Percentiles rank a stretch among this genome's conserved stretches.
Evolutionary conservation across 257 asterid genomes (phyloP).

Genomic region (Ligustrum vulgare): DNA sequence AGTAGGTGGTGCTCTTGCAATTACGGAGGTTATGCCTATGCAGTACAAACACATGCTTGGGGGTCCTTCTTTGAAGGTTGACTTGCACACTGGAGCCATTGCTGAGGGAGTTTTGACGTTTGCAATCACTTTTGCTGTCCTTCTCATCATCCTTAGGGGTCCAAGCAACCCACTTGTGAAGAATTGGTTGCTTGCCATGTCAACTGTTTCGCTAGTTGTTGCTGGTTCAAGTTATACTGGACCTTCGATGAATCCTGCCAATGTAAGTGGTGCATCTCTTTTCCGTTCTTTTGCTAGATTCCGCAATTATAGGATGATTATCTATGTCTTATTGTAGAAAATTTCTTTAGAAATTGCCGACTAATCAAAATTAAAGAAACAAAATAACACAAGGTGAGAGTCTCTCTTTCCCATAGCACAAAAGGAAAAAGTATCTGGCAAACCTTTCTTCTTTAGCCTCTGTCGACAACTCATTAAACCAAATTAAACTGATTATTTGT

Average conservation of each 20-base stretch:
- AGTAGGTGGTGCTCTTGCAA: constrained; percentile 68
- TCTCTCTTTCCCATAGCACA: not conserved
- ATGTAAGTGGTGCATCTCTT: constrained; percentile 46
- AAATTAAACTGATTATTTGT: too few species aligned
- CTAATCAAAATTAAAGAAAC: not conserved
- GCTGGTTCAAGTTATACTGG: constrained; percentile 80
- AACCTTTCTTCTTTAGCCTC: not conserved
- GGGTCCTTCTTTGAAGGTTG: constrained; percentile 83
- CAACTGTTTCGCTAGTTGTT: constrained; percentile 61
- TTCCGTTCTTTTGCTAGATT: not conserved
- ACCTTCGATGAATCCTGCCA: constrained; percentile 98
- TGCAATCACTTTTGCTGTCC: constrained; percentile 63
- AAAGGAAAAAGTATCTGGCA: not conserved
- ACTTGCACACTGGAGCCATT: constrained; percentile 78
- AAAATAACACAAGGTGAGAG: not conserved
- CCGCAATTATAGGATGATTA: not conserved
- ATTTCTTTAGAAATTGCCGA: not conserved
- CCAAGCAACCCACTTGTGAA: constrained; percentile 55
- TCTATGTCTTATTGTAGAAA: not conserved
- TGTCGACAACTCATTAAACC: too few species aligned
- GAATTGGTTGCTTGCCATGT: constrained; percentile 65
- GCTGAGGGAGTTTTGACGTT: constrained; percentile 90
- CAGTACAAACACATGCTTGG: constrained; percentile 70
- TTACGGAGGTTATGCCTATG: constrained; percentile 68
- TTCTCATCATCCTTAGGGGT: constrained; percentile 61